A percentile compares a stretch with the other conserved stretches of the same genome.
phyloP scores from a whole-genome alignment of 2,329 filamentous ascomycete genomes.

The Beauveria sp. region DNA sequence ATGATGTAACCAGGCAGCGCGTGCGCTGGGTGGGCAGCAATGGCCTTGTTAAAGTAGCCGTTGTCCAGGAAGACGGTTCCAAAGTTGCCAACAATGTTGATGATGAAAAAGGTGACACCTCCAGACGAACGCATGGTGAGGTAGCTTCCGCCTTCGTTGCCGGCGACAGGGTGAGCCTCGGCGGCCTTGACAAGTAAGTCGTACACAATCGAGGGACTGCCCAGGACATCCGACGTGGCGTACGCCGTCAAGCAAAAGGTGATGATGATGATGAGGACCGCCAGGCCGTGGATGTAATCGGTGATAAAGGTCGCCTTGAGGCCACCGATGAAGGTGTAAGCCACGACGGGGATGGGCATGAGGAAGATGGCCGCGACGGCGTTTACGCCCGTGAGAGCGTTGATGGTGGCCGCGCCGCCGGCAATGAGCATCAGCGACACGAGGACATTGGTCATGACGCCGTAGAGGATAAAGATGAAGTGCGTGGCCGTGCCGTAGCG shows the following conservation, averaged over 20 bases:
- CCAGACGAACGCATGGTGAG: conserved; percentile 68
- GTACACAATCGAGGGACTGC: conserved; percentile 69
- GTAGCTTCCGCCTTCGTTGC: conserved; percentile 75
- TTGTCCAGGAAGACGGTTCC: conserved; percentile 81
- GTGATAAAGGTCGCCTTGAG: conserved; percentile 86
- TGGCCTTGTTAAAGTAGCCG: conserved; percentile 89
- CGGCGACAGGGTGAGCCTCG: conserved; percentile 62
- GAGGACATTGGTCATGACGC: conserved; percentile 75
- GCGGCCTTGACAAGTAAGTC: conserved; percentile 67
- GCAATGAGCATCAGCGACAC: conserved; percentile 86
- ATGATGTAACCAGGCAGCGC: conserved; percentile 84
- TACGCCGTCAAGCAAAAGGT: conserved; percentile 79
- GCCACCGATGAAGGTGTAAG: conserved; percentile 71
- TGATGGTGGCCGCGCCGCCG: conserved; percentile 59
- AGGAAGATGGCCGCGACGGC: conserved; percentile 66
- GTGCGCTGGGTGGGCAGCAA: conserved; percentile 76
- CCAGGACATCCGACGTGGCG: conserved; percentile 62
- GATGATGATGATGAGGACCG: conserved; percentile 76
- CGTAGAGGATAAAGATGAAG: conserved; percentile 73
- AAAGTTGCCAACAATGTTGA: conserved; percentile 72
- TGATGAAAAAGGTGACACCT: conserved; percentile 84
- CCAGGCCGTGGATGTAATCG: conserved; percentile 80
- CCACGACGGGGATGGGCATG: conserved; percentile 69
- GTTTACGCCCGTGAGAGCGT: conserved; percentile 33
- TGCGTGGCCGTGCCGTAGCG: conserved; percentile 69